Base-by-base conservation (phyloP, 2,329 filamentous ascomycete genomes). In the Fusarium incarnatum region DNA sequence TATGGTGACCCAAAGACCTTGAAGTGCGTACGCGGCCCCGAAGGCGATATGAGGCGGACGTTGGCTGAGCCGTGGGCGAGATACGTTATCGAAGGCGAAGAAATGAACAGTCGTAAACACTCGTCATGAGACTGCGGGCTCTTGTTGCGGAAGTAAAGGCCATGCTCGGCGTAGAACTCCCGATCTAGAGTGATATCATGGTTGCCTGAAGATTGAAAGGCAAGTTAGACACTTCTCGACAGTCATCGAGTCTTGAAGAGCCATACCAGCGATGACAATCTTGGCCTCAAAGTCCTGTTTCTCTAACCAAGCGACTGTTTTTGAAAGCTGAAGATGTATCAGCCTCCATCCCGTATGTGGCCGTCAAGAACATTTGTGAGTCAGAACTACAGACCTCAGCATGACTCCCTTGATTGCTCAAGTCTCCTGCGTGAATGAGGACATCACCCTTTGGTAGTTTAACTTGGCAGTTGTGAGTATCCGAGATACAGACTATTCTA, bases 391-490 rank as follows among this genome's bases (percentile, higher is more conserved):
- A 54, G 30, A 85, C 84, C 80, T 90, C 88, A 9, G 81, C 82
- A 68, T 82, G 82, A 68, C 82, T 90, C 18, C 92, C 92, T 75
- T 91, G 88, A 76, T 93, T 94, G 6, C 91, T 93, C 70, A 94
- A 79, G 76, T 94, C 92, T 9, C 92, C 92, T 2, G 92, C 91
- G 75, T 94, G 91, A 52, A 94, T 89, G 34, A 94, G 83, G 11
- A 94, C 87, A 76, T 94, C 91, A 42, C 92, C 92, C 23, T 84
- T 85, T 0, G 92, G 92, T 2, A 94, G 84, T 72, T 88, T 90
- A 71, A 87, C 83, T 4, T 84, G 84, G 70, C 83, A 85, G 76
- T 92, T 92, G 79, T 94, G 91, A 3, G 91, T 94, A 79, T 94
- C 92, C 6, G 92, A 92, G 59, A 94, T 85, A 80, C 91, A 93